phyloP scores from a whole-genome alignment of 306 rosid genomes.

The Carpinus viminea region DNA sequence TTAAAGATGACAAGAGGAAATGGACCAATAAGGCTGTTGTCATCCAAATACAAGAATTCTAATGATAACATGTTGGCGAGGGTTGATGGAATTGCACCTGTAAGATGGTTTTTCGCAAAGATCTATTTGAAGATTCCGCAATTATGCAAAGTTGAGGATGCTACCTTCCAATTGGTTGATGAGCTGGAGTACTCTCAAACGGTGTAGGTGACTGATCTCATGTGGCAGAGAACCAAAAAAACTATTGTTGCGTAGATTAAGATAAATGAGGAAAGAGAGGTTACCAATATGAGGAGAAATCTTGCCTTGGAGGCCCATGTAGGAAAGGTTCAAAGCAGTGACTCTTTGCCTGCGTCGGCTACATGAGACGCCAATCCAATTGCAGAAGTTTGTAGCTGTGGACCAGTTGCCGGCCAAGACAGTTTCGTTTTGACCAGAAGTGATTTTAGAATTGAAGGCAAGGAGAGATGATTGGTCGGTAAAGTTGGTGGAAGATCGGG shows the following conservation, averaged over 20 bases:
- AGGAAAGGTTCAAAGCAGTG: too few species aligned
- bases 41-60: neutral
- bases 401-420: too few species aligned
- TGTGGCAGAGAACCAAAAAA: neutral
- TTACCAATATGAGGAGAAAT: conserved; percentile 1
- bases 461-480: too few species aligned
- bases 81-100: neutral
- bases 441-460: too few species aligned
- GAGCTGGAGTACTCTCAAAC: neutral
- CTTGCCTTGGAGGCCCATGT: neutral
- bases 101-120: neutral
- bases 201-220: neutral
- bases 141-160: neutral
- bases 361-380: too few species aligned
- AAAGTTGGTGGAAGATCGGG: too few species aligned
- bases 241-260: neutral
- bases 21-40: neutral
- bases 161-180: neutral
- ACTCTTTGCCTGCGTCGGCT: too few species aligned
- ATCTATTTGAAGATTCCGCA: too few species aligned
- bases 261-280: neutral
- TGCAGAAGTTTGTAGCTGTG: too few species aligned
- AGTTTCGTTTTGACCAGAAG: too few species aligned
- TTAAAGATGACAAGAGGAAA: neutral
- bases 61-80: neutral